A percentile compares a stretch with the other conserved stretches of the same genome.
phyloP scores from a whole-genome alignment of 1,139 yeast genomes.

The Candida gigantensis region DNA sequence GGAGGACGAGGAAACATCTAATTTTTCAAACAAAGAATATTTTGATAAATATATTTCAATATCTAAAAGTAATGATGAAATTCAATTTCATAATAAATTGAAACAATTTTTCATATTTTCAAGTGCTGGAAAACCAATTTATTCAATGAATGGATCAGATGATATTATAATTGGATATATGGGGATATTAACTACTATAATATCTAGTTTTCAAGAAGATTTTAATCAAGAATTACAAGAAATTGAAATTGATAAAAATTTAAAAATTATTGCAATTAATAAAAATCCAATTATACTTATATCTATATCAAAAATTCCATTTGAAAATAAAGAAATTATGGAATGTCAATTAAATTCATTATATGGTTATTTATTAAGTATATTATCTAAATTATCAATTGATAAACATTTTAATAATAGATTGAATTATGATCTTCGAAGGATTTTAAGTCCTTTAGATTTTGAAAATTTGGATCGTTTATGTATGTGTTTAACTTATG shows the following conservation, averaged over 20 bases:
- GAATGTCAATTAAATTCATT: conserved; percentile 70
- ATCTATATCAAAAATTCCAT: conserved; percentile 58
- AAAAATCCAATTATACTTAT: conserved; percentile 73
- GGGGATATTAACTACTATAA: conserved; percentile 70
- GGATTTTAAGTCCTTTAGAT: conserved; percentile 68
- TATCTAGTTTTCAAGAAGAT: conserved; percentile 57
- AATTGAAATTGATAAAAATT: conserved; percentile 30
- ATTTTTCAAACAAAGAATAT: conserved; percentile 15
- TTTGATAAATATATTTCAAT: conserved; percentile 19
- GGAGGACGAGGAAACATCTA: conserved; percentile 1
- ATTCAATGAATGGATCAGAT: conserved; percentile 76
- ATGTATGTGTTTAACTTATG: conserved; percentile 53
- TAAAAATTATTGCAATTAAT: conserved; percentile 61
- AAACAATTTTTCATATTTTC: conserved; percentile 86
- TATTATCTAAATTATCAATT: conserved; percentile 75
- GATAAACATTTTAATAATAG: conserved; percentile 66
- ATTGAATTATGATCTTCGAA: conserved; percentile 80
- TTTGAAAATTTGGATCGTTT: conserved; percentile 65
- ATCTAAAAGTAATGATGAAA: conserved; percentile 25
- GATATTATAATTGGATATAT: conserved; percentile 70
- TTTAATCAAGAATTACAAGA: conserved; percentile 31
- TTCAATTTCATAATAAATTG: conserved; percentile 41
- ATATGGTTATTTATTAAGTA: conserved; percentile 77
- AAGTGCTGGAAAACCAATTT: conserved; percentile 91
- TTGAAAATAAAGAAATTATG: conserved; percentile 35